Evolutionary conservation across 2,329 filamentous ascomycete genomes (phyloP).

Genomic region (Beauveria australis): DNA sequence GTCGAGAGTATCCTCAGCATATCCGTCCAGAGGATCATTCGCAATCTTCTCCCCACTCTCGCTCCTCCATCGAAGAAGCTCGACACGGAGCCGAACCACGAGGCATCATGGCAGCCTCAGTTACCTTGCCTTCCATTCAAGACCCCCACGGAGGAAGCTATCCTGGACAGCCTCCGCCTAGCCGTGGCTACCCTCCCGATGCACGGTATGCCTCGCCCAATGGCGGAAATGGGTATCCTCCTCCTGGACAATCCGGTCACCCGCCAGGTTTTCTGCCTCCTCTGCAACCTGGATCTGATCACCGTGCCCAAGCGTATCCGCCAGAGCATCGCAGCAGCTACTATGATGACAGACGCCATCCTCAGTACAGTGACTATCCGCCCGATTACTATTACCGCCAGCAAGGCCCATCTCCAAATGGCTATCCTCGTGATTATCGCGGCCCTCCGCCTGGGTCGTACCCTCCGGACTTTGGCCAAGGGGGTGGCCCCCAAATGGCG

Average conservation of each 20-base stretch:
- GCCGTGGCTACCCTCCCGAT: conserved; percentile 26
- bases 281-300: conserved; percentile 28
- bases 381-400: conserved; percentile 29
- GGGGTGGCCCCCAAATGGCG: conserved; percentile 30
- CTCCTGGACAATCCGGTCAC: conserved; percentile 24
- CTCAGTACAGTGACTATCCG: conserved; percentile 27
- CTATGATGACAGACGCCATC: conserved; percentile 28
- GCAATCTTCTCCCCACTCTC: conserved; percentile 30
- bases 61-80: conserved; percentile 31
- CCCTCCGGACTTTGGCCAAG: conserved; percentile 27
- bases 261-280: conserved; percentile 29
- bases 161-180: conserved; percentile 23
- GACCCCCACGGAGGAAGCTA: conserved; percentile 33
- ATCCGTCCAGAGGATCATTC: conserved; percentile 32
- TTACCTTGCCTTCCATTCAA: conserved; percentile 43
- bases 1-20: conserved; percentile 29
- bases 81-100: conserved; percentile 22
- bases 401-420: conserved; percentile 23
- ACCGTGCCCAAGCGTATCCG: conserved; percentile 28
- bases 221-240: conserved; percentile 38
- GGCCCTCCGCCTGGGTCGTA: conserved; percentile 23
- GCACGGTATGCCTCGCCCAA: conserved; percentile 35
- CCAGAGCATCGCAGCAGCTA: conserved; percentile 31
- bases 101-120: conserved; percentile 34
- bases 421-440: conserved; percentile 21